Base-by-base conservation (phyloP, 176 grass and related monocot species). In the Poa pratensis region DNA sequence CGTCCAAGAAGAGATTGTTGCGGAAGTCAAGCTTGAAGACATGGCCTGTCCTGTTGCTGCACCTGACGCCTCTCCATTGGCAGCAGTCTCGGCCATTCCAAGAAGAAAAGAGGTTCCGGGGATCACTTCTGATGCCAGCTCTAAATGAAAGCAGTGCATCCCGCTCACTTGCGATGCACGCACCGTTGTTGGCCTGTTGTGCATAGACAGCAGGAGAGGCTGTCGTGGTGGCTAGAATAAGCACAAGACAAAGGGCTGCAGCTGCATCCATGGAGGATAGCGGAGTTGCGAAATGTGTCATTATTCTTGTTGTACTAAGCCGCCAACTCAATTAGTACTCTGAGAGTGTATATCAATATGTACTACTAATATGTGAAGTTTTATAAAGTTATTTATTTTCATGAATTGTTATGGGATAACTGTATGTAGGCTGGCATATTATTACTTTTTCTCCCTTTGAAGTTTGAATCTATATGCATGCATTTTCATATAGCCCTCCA, bases 71-170 rank as follows among this genome's bases (percentile, higher is more conserved):
- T 0, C 42, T 73, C 69, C 69, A 73, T 3, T 9, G 69, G 43
- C 69, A 73, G 22, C 69, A 49, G 6, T 73, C 42, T 4, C 1
- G 69, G 13, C 69, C 69, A 73, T 73, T 73, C 69, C 69, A 73
- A 49, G 43, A 73, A 7, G 43, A 73, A 49, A 73, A 27, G 3
- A 73, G 13, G 43, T 18, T 73, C 11, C 1, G 69, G 4, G 69
- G 69, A 49, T 73, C 69, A 1, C 43, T 26, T 27, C 6, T 27
- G 69, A 73, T 49, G 69, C 69, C 69, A 49, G 42, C 42, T 73
- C 22, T 73, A 22, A 73, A 73, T 17, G 43, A 49, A 6, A 72
- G 69, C 13, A 73, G 22, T 4, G 69, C 43, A 8, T 27, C 42
- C 42, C 69, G 0, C 69, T 73, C 69, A 0, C 23, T 8, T 17